These are phyloP conservation scores for Pythium apleroticum DNA, from an alignment of 352 stramenopile species.

Conservation along the genomic window DNA sequence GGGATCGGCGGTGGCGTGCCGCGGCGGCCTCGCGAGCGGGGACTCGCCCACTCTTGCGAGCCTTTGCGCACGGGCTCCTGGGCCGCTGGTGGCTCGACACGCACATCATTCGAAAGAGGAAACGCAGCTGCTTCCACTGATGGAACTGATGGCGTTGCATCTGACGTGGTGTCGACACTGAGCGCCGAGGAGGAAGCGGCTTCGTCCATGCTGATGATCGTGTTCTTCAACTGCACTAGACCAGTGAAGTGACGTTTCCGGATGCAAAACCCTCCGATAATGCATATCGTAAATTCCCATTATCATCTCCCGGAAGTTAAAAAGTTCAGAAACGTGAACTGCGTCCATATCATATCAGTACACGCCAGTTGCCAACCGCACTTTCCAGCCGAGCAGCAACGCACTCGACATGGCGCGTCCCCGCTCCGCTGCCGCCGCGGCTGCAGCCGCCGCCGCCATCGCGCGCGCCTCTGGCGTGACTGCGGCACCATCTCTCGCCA, in stretches of 20 bases:
- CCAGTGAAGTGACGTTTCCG: conserved; percentile 23
- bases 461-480: conserved; percentile 10
- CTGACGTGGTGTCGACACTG: neutral
- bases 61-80: conserved; percentile 13
- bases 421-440: conserved; percentile 16
- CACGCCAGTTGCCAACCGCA: neutral
- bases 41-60: conserved; percentile 25
- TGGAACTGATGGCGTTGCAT: neutral
- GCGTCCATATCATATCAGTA: neutral
- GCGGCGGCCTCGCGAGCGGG: conserved; percentile 11
- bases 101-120: neutral
- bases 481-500: neutral
- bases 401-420: neutral
- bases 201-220: neutral
- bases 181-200: neutral
- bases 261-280: conserved; percentile 5
- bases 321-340: conserved; percentile 1
- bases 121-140: neutral
- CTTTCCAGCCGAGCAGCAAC: neutral
- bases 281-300: conserved; percentile 1
- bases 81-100: neutral
- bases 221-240: conserved; percentile 22
- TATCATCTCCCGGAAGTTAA: neutral
- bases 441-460: conserved; percentile 25
- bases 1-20: conserved; percentile 24